These are phyloP conservation scores for Penicillium macrosclerotiorum DNA, from an alignment of 495 filamentous ascomycete genomes.

Conservation along the genomic window DNA sequence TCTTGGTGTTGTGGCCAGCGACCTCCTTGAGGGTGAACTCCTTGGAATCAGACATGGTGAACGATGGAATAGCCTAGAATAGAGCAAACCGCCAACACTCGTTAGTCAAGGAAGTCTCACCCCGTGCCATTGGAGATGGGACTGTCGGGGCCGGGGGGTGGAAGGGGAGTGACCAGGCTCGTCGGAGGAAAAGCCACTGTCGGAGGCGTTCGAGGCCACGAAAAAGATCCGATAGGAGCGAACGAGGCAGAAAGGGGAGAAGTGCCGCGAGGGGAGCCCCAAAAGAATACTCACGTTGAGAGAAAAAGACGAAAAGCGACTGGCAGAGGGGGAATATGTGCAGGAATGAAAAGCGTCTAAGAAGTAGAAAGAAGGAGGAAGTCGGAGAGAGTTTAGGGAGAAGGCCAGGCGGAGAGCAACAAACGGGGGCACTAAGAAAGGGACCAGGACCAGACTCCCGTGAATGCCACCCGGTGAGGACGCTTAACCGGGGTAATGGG, in stretches of 20 bases:
- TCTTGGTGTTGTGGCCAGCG: conserved; percentile 87
- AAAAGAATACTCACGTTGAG: conserved; percentile 10
- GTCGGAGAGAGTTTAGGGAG: conserved; percentile 9
- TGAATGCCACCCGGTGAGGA: conserved; percentile 23
- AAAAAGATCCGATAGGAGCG: neutral
- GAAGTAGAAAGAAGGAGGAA: conserved; percentile 7
- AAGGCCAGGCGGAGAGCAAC: conserved; percentile 4
- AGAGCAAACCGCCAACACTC: conserved; percentile 3
- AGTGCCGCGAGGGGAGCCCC: neutral
- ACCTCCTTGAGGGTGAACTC: conserved; percentile 84
- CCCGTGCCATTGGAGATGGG: neutral
- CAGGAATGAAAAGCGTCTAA: conserved; percentile 2
- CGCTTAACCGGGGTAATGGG: conserved; percentile 1
- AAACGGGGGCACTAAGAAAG: conserved; percentile 1
- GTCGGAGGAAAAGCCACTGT: no score
- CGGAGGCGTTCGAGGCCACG: neutral
- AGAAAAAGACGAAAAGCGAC: conserved; percentile 10
- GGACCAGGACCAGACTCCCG: conserved; percentile 18
- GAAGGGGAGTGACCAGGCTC: no score
- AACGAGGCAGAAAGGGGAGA: neutral
- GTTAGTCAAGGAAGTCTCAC: no score
- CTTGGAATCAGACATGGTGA: conserved; percentile 63
- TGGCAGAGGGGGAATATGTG: conserved; percentile 1
- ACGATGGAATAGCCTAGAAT: conserved; percentile 1
- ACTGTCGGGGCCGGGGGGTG: no score